Evolutionary conservation across 2,329 filamentous ascomycete genomes (phyloP), one percentile per base, ranked within the genome.

Genomic region (Aspergillus sp.): DNA sequence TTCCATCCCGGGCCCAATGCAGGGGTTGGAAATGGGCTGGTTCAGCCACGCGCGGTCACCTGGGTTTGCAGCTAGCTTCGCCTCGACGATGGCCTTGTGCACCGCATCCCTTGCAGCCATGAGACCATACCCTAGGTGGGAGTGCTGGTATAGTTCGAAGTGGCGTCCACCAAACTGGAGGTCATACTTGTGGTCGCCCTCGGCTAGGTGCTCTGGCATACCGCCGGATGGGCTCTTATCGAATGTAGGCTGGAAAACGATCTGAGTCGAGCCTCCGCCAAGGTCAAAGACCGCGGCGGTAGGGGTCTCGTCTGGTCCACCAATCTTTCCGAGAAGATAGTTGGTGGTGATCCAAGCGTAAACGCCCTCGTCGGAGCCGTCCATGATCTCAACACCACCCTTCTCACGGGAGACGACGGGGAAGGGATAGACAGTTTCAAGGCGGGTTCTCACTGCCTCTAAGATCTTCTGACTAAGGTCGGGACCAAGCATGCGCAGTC

Each of bases 341-440:
- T 99, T 99, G 64, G 92, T 95, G 6, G 95, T 99, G 74, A 99
- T 96, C 95, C 95, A 99, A 53, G 95, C 96, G 72, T 96, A 99
- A 30, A 99, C 93, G 72, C 95, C 95, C 79, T 99, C 95, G 70
- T 97, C 90, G 50, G 90, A 92, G 61, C 95, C 95, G 68, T 96
- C 93, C 95, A 99, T 99, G 74, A 99, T 96, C 62, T 92, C 86
- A 26, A 99, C 91, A 56, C 96, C 95, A 55, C 90, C 87, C 66
- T 93, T 88, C 68, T 91, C 90, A 63, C 87, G 83, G 12, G 90
- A 89, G 55, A 99, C 89, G 42, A 99, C 90, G 0, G 95, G 92
- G 84, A 99, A 99, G 12, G 95, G 95, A 70, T 96, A 99, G 58
- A 86, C 84, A 20, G 87, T 91, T 78, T 99, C 95, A 24, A 99